These are phyloP conservation scores for Beauveria varroae DNA, from an alignment of 2,329 filamentous ascomycete species.

Conservation along the genomic window DNA sequence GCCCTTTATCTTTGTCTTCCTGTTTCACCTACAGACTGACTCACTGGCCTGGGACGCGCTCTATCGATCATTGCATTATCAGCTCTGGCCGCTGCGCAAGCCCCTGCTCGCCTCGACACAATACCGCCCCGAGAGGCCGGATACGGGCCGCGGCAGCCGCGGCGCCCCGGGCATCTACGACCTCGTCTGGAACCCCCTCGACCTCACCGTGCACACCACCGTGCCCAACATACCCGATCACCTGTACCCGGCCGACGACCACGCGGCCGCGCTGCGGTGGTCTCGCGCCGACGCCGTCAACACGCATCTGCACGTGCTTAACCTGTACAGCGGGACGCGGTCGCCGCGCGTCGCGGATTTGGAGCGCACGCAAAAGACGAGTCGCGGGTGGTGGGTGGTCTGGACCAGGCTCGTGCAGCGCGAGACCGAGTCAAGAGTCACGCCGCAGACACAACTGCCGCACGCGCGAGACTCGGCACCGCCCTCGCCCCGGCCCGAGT, in stretches of 20 bases:
- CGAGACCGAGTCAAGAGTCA: neutral
- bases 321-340: conserved; percentile 42
- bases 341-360: conserved; percentile 33
- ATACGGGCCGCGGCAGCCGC: conserved; percentile 22
- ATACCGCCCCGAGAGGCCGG: conserved; percentile 47
- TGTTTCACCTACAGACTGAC: conserved; percentile 55
- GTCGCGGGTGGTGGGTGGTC: conserved; percentile 61
- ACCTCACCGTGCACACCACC: conserved; percentile 52
- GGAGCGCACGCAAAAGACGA: conserved; percentile 59
- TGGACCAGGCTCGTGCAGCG: conserved; percentile 49
- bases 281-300: conserved; percentile 55
- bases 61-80: conserved; percentile 53
- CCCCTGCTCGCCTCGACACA: conserved; percentile 48
- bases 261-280: conserved; percentile 35
- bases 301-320: conserved; percentile 57
- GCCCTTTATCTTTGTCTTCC: conserved; percentile 71
- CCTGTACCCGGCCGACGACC: conserved; percentile 15
- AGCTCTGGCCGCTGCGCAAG: conserved; percentile 51
- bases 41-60: conserved; percentile 48
- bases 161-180: conserved; percentile 46
- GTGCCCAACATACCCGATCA: conserved; percentile 58
- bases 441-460: conserved; percentile 11
- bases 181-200: conserved; percentile 52
- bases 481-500: neutral
- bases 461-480: neutral